Percentiles rank a stretch among this genome's conserved stretches.
These are phyloP conservation scores for Acorus gramineus DNA, from an alignment of 106 monocot genomes.

Conservation along the genomic window DNA sequence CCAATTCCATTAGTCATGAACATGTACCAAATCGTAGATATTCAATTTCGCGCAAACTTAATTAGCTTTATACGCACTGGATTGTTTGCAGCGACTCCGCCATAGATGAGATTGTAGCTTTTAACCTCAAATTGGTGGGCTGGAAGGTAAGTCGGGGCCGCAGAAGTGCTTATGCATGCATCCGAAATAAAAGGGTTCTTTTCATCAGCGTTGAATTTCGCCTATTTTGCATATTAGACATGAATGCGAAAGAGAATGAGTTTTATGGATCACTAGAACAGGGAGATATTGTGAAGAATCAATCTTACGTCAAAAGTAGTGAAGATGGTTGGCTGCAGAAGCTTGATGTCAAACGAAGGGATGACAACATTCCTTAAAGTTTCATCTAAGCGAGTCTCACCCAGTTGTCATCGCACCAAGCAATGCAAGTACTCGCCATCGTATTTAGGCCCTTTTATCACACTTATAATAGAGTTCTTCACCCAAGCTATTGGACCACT, in stretches of 20 bases:
- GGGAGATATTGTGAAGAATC: too few relatives aligned
- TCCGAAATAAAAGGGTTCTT: constrained; percentile 5
- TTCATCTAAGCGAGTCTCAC: background rate
- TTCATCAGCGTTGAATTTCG: background rate
- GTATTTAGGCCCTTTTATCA: too few relatives aligned
- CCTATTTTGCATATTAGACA: background rate
- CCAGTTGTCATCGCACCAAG: constrained; percentile 1
- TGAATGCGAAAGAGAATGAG: too few relatives aligned
- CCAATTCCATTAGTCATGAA: too few relatives aligned
- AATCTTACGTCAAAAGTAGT: constrained; percentile 18
- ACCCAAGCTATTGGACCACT: too few relatives aligned
- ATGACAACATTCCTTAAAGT: constrained; percentile 19
- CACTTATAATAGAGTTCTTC: too few relatives aligned
- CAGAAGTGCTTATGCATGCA: constrained; percentile 1
- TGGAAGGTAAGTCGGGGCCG: background rate
- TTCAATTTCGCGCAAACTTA: background rate
- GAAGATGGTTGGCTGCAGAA: constrained; percentile 24
- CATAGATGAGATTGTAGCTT: constrained; percentile 2
- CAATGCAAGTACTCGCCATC: constrained; percentile 22
- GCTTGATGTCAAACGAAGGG: constrained; percentile 21
- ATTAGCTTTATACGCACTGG: background rate
- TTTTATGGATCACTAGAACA: too few relatives aligned
- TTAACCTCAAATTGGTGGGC: constrained; percentile 3
- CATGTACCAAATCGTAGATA: too few relatives aligned
- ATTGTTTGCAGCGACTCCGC: constrained; percentile 4